phyloP scores from a whole-genome alignment of 1,284 basidiomycete species.

The Xanthoconium separans region DNA sequence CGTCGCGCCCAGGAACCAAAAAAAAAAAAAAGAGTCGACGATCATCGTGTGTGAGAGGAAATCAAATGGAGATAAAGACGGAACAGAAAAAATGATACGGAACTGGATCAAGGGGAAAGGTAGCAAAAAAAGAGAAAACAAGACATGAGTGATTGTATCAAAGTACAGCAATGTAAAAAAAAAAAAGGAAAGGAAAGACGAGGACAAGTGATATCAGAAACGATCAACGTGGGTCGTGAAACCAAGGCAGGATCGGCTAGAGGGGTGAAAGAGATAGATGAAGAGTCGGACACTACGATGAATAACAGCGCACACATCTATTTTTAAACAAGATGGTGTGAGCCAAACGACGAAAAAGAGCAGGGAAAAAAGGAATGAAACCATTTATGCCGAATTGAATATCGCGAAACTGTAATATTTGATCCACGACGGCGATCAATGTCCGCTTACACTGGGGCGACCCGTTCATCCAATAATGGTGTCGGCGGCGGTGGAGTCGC shows the following conservation, averaged over 20 bases:
- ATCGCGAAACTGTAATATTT: slow-evolving; percentile 22
- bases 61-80: neutral
- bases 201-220: slow-evolving; percentile 7
- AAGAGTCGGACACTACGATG: neutral
- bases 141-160: slow-evolving; percentile 12
- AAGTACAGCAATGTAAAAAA: slow-evolving; percentile 15
- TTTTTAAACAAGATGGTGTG: slow-evolving; percentile 17
- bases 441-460: slow-evolving; percentile 3
- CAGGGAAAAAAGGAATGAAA: neutral
- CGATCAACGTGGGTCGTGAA: slow-evolving; percentile 6
- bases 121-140: neutral
- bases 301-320: slow-evolving; percentile 18
- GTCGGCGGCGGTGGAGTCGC: slow-evolving; percentile 29
- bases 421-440: slow-evolving; percentile 16
- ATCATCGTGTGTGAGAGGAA: neutral
- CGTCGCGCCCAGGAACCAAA: neutral
- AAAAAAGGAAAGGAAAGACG: neutral
- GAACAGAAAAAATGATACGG: neutral
- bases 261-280: neutral
- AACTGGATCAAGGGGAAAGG: too few species aligned
- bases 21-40: neutral
- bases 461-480: slow-evolving; percentile 18
- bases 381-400: slow-evolving; percentile 10
- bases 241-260: neutral
- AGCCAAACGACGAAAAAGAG: slow-evolving; percentile 12